phyloP scores from a whole-genome alignment of 225 moss, liverwort and hornwort genomes.

The Neckera pumila region DNA sequence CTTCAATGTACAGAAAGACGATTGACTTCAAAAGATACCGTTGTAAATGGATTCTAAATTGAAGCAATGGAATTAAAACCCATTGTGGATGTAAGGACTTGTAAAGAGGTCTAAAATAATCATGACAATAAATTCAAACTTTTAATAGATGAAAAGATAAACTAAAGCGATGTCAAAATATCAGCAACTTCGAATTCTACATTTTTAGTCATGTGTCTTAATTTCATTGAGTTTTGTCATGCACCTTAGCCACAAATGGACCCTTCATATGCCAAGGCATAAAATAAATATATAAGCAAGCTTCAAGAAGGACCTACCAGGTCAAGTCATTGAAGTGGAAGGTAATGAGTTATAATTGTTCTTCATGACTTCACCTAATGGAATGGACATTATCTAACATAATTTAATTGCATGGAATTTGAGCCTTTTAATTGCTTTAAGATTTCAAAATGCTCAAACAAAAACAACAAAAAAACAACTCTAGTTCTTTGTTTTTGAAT shows the following conservation, averaged over 20 bases:
- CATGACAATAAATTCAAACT: no score
- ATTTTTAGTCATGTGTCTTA: not conserved
- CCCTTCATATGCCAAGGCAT: not conserved
- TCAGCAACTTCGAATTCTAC: accelerated
- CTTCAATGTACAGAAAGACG: not conserved
- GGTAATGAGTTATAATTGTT: not conserved
- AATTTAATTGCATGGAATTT: not conserved
- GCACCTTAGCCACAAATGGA: not conserved
- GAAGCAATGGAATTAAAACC: accelerated
- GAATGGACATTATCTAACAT: not conserved
- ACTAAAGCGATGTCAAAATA: not conserved
- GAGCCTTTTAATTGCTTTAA: not conserved
- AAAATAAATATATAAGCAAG: not conserved
- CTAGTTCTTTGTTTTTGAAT: not conserved
- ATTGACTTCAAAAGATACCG: not conserved
- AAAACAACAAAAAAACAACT: no score
- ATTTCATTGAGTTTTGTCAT: not conserved
- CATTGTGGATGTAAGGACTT: not conserved
- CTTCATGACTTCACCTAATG: not conserved
- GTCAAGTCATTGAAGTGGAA: accelerated
- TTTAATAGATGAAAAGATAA: not conserved
- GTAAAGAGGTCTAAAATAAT: not conserved
- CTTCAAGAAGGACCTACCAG: not conserved
- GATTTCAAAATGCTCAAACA: no score
- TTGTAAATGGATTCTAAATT: accelerated